Conservation (phyloP, 2,329 filamentous ascomycete species). For the Trichoderma atrobrunneum region DNA sequence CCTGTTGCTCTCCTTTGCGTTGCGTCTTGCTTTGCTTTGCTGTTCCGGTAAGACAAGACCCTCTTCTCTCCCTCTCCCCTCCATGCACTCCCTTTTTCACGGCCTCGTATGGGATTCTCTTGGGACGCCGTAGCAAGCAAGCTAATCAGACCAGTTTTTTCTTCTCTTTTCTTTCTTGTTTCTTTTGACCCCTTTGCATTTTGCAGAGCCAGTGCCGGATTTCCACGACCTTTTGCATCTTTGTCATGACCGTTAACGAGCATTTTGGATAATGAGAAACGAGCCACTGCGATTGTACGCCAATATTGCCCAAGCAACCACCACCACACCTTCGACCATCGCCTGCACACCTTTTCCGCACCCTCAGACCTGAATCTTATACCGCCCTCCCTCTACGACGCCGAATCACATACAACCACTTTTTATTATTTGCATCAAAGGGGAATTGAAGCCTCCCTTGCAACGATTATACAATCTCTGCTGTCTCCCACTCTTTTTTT, state of each 20-base stretch:
- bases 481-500: neutral
- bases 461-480: neutral
- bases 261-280: conserved; percentile 22
- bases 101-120: neutral
- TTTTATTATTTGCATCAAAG: neutral
- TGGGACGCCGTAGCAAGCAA: neutral
- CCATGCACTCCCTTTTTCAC: conserved; percentile 19
- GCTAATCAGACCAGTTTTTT: conserved; percentile 15
- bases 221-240: conserved; percentile 18
- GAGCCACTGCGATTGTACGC: conserved; percentile 20
- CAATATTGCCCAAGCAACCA: conserved; percentile 12
- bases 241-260: conserved; percentile 21
- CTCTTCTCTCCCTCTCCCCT: conserved; percentile 11
- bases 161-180: neutral
- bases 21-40: conserved; percentile 11
- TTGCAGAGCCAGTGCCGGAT: neutral
- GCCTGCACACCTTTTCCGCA: conserved; percentile 1
- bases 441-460: conserved; percentile 14
- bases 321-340: conserved; percentile 1
- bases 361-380: conserved; percentile 6
- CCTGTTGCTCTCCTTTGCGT: conserved; percentile 6
- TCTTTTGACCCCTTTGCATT: conserved; percentile 1
- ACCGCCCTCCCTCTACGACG: conserved; percentile 3
- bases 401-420: neutral
- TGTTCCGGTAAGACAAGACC: conserved; percentile 13